Percentiles rank a stretch among this genome's conserved stretches.
Evolutionary conservation across 2,329 filamentous ascomycete genomes (phyloP).

Genomic region (Cercospora zeina): DNA sequence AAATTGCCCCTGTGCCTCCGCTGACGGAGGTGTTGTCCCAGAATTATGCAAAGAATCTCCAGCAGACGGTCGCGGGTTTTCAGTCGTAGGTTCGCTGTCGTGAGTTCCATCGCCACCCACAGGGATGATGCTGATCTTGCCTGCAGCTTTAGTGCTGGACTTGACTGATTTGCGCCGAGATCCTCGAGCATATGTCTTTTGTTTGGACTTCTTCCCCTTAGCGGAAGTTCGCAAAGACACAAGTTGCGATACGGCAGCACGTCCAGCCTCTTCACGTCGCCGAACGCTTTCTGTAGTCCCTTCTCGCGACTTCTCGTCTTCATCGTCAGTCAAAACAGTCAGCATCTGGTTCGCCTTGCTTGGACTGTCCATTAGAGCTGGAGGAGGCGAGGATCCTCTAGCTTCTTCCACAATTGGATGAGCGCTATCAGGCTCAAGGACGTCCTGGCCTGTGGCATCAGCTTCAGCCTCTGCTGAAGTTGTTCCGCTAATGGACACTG

Average conservation of each 20-base stretch:
- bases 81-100: background rate
- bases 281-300: conserved; percentile 33
- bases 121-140: background rate
- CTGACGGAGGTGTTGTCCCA: conserved; percentile 9
- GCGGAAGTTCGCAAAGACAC: conserved; percentile 24
- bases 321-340: conserved; percentile 18
- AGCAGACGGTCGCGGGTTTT: background rate
- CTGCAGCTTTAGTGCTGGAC: conserved; percentile 3
- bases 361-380: conserved; percentile 30
- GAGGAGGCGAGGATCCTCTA: conserved; percentile 1
- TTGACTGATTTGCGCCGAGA: conserved; percentile 23
- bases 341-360: conserved; percentile 36
- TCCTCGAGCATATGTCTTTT: conserved; percentile 23
- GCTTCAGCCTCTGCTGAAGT: conserved; percentile 1
- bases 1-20: background rate
- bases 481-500: background rate
- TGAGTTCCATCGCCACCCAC: background rate
- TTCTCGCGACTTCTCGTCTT: conserved; percentile 24
- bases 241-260: conserved; percentile 39
- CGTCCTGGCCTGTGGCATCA: background rate
- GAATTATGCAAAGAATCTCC: background rate
- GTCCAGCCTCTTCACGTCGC: conserved; percentile 41
- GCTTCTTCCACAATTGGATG: too few species aligned
- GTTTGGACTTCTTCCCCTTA: conserved; percentile 18
- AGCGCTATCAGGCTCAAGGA: background rate